These are phyloP conservation scores for Phytophthora kernoviae DNA, from an alignment of 352 stramenopile species.

Conservation along the genomic window DNA sequence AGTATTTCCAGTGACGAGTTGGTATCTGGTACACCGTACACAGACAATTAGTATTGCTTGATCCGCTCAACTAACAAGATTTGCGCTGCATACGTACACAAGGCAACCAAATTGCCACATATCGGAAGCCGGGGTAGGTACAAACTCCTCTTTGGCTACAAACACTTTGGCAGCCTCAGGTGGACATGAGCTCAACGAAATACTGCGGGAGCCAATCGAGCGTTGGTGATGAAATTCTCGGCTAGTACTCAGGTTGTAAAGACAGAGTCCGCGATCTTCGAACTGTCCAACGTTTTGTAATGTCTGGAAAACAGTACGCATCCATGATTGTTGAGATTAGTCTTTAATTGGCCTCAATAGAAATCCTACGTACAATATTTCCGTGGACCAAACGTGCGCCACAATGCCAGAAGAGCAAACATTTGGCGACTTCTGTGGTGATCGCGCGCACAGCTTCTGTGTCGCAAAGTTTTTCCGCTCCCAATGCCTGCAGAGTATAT, in stretches of 20 bases:
- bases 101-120: constrained; percentile 82
- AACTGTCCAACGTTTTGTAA: constrained; percentile 57
- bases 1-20: constrained; percentile 49
- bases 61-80: background rate
- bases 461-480: constrained; percentile 39
- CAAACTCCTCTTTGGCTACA: constrained; percentile 43
- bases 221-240: constrained; percentile 40
- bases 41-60: constrained; percentile 1
- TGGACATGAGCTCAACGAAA: constrained; percentile 39
- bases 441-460: constrained; percentile 32
- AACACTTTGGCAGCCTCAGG: constrained; percentile 62
- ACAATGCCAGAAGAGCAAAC: constrained; percentile 61
- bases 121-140: constrained; percentile 54
- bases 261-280: constrained; percentile 37
- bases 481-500: constrained; percentile 50
- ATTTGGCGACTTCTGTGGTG: constrained; percentile 51
- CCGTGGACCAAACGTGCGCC: constrained; percentile 60
- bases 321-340: background rate
- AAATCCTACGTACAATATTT: constrained; percentile 53
- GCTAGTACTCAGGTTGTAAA: constrained; percentile 52
- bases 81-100: constrained; percentile 42
- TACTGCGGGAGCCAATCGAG: constrained; percentile 27
- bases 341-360: background rate
- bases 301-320: constrained; percentile 28
- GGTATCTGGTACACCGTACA: constrained; percentile 36